These are phyloP conservation scores for Dillenia turbinata DNA, from an alignment of 164 flowering plant species.

Conservation along the genomic window DNA sequence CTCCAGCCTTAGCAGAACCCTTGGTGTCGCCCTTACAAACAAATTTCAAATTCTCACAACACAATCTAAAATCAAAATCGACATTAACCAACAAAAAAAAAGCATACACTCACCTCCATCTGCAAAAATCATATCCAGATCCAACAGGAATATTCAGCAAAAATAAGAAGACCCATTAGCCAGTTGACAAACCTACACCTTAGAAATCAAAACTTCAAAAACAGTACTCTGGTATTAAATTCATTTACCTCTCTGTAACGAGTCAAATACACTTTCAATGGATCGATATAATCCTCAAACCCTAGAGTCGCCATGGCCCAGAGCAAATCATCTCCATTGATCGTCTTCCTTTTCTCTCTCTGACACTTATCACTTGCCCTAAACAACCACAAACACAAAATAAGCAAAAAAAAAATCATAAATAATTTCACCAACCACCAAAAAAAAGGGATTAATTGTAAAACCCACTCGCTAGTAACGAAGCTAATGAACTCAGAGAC, in stretches of 20 bases:
- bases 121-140: conserved; percentile 14
- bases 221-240: neutral
- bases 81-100: neutral
- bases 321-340: conserved; percentile 61
- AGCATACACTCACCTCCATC: conserved; percentile 38
- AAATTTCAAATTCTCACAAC: neutral
- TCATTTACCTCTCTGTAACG: conserved; percentile 51
- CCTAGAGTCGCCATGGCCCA: conserved; percentile 77
- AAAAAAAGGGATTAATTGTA: neutral
- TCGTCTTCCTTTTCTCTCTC: conserved; percentile 64
- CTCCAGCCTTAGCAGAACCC: conserved; percentile 46
- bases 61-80: neutral
- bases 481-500: conserved; percentile 78
- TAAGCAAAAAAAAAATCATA: neutral
- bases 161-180: conserved; percentile 4
- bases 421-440: neutral
- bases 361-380: conserved; percentile 67
- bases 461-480: conserved; percentile 67
- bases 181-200: neutral
- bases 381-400: conserved; percentile 4
- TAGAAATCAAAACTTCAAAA: neutral
- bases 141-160: conserved; percentile 1
- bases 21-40: conserved; percentile 50
- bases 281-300: conserved; percentile 61
- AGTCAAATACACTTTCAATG: conserved; percentile 48